Evolutionary conservation across 2,329 filamentous ascomycete genomes (phyloP).

Genomic region (Pseudopithomyces maydicus): DNA sequence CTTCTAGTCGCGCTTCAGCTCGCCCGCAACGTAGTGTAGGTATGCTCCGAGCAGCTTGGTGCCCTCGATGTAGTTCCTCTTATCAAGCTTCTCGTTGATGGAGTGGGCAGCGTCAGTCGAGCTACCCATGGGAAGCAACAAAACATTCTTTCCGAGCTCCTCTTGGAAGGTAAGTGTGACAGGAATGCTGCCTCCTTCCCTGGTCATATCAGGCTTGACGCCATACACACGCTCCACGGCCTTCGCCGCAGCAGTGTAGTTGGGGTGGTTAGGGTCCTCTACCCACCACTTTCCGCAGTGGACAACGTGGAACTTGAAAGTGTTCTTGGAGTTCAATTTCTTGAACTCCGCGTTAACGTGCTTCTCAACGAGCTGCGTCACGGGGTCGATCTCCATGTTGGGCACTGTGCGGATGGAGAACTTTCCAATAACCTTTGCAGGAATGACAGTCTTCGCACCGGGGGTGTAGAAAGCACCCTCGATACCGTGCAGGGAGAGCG

Average conservation of each 20-base stretch:
- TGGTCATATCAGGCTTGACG: constrained; percentile 90
- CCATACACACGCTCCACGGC: constrained; percentile 96
- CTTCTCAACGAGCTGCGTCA: constrained; percentile 83
- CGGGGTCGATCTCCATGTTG: constrained; percentile 91
- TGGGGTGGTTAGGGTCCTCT: constrained; percentile 97
- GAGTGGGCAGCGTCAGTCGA: constrained; percentile 96
- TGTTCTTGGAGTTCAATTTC: constrained; percentile 92
- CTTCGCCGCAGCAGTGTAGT: constrained; percentile 92
- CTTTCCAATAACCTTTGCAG: constrained; percentile 96
- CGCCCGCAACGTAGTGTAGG: constrained; percentile 92
- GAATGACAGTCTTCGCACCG: constrained; percentile 97
- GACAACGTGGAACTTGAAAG: constrained; percentile 76
- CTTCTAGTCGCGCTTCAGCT: constrained; percentile 61
- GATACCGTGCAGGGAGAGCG: constrained; percentile 89
- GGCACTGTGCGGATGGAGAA: constrained; percentile 98
- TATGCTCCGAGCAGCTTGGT: constrained; percentile 95
- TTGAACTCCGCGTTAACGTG: constrained; percentile 84
- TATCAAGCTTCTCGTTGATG: constrained; percentile 98
- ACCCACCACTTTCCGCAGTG: constrained; percentile 99
- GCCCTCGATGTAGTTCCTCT: constrained; percentile 96
- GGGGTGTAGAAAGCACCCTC: constrained; percentile 94
- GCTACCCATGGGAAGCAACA: constrained; percentile 95
- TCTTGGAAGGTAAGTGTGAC: constrained; percentile 97
- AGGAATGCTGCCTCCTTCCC: constrained; percentile 96
- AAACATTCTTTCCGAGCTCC: constrained; percentile 95